phyloP scores from a whole-genome alignment of 2,329 filamentous ascomycete species.

The Aureobasidium namibiae region DNA sequence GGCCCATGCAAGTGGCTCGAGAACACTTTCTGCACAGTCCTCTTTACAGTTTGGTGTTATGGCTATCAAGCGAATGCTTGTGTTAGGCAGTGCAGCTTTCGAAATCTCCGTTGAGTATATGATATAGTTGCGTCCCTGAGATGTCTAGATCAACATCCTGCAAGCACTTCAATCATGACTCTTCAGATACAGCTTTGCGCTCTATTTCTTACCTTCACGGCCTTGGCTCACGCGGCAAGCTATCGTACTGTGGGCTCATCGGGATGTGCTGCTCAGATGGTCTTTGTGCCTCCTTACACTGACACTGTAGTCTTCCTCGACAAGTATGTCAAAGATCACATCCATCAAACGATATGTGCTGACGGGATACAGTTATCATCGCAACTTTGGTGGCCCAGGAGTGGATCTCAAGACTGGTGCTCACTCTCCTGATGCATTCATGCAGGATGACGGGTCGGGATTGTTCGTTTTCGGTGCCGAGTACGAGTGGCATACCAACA shows the following conservation, averaged over 20 bases:
- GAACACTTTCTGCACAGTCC: not conserved
- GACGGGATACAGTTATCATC: constrained; percentile 11
- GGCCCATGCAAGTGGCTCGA: not conserved
- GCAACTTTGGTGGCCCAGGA: constrained; percentile 16
- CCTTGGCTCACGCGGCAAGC: not conserved
- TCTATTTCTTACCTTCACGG: not conserved
- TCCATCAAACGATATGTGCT: not conserved
- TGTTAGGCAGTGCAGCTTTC: not conserved
- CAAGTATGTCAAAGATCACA: constrained; percentile 8
- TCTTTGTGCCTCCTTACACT: constrained; percentile 15
- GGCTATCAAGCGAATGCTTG: not conserved
- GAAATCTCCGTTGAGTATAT: not conserved
- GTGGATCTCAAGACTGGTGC: constrained; percentile 13
- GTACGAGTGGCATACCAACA: constrained; percentile 13
- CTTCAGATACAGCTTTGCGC: not conserved
- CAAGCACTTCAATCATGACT: not conserved
- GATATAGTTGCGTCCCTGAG: not conserved
- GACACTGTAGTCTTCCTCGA: constrained; percentile 16
- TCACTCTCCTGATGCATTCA: constrained; percentile 12
- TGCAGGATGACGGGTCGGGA: constrained; percentile 7
- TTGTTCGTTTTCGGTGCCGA: constrained; percentile 15
- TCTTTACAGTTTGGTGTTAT: not conserved
- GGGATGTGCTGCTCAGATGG: constrained; percentile 15
- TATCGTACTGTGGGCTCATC: constrained; percentile 17
- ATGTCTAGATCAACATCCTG: not conserved